Base-by-base conservation (phyloP, 164 flowering plant species). In the Cinnamomum chago region DNA sequence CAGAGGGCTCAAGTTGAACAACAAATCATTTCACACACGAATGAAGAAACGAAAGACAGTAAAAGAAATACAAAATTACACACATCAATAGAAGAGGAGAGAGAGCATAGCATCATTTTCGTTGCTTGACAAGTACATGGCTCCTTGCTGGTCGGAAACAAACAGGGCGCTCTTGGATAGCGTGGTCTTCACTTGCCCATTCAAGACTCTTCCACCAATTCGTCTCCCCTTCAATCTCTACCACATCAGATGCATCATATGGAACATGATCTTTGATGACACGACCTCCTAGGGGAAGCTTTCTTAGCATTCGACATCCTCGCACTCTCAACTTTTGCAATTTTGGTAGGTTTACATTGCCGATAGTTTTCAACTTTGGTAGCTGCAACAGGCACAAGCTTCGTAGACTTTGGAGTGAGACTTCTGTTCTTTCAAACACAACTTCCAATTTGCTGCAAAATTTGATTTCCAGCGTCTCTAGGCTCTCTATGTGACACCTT, bases 401-500 rank as follows among this genome's bases (percentile, higher is more conserved):
- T 15, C 20, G 60, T 17, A 55, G 60, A 3, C 20, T 17, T 18
- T 55, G 5, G 20, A 18, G 60, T 55, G 60, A 55, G 60, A 15
- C 20, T 18, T 55, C 15, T 55, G 18, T 24, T 1, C 67, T n/a
- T 17, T 6, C 69, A 18, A 67, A 67, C 47, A 67, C 69, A 3
- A 9, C 50, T 35, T 67, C 12, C 50, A 67, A 18, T 67, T 6
- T 67, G 10, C 1, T 1, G 14, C 69, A 67, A n/a, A 11, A 33
- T 30, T 33, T 67, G 69, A 67, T 67, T 30, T 67, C 69, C 5
- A 67, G 50, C 22, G 40, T 67, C 47, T 67, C 50, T 15, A 67
- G 23, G n/a, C 69, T 33, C 2, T 28, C n/a, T 30, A 67, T 3
- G 12, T 3, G 27, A 14, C 17, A 35, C 5, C 2, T 2, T 30